Evolutionary conservation across 2,329 filamentous ascomycete species (phyloP).

Genomic region (Alternaria incomplexa): DNA sequence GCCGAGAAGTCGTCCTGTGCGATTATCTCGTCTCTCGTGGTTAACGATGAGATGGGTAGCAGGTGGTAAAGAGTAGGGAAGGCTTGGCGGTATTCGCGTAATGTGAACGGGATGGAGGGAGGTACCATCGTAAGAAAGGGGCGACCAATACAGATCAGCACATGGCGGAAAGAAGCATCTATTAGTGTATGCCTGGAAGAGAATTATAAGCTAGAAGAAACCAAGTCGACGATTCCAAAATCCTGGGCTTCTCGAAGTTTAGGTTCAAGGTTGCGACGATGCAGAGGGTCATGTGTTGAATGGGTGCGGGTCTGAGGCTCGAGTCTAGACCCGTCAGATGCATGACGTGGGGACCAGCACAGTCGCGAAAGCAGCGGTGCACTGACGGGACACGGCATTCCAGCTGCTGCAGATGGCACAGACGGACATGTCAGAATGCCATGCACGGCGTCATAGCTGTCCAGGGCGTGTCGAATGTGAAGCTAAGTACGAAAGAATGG

Average conservation of each 20-base stretch:
- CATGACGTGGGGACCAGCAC: not conserved
- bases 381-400: not conserved
- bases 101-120: not conserved
- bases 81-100: not conserved
- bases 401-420: not conserved
- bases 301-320: not conserved
- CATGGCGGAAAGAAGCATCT: not conserved
- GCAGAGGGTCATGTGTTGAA: not conserved
- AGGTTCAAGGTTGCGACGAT: not conserved
- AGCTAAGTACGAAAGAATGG: not conserved
- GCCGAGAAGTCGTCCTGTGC: not conserved
- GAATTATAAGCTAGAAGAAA: not conserved
- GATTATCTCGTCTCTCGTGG: not conserved
- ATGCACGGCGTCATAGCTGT: conserved; percentile 6
- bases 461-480: not conserved
- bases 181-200: not conserved
- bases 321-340: conserved; percentile 5
- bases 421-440: conserved; percentile 6
- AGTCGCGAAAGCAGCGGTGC: not conserved
- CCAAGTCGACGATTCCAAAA: not conserved
- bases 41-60: not conserved
- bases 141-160: not conserved
- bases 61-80: not conserved
- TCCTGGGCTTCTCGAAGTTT: not conserved
- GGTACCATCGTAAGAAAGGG: not conserved